Evolutionary conservation across 352 stramenopile species (phyloP).

Genomic region (Pseudoperonospora humuli): DNA sequence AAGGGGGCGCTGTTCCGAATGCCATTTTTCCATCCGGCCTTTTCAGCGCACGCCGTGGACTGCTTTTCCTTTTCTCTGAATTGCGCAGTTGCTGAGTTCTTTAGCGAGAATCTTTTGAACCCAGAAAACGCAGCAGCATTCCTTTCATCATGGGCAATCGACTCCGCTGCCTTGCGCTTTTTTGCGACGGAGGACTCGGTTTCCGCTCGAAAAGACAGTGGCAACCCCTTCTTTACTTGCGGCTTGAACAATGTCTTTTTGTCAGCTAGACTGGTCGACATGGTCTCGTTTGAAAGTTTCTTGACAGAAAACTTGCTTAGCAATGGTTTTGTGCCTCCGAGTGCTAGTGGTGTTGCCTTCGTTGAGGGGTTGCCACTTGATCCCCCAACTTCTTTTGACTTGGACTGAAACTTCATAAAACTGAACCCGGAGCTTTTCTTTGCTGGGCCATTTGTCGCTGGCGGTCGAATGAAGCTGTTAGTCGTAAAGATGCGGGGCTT

Average conservation of each 20-base stretch:
- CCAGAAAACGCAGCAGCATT: conserved; percentile 5
- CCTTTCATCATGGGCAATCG: background rate
- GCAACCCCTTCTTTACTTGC: conserved; percentile 4
- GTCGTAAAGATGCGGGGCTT: conserved; percentile 4
- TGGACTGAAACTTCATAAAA: conserved; percentile 20
- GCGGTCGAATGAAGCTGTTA: conserved; percentile 13
- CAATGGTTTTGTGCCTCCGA: conserved; percentile 10
- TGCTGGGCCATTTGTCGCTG: background rate
- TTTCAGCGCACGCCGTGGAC: background rate
- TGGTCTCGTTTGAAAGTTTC: conserved; percentile 6
- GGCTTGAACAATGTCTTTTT: conserved; percentile 7
- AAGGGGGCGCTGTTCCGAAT: conserved; percentile 1
- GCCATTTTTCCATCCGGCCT: background rate
- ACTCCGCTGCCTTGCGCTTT: conserved; percentile 18
- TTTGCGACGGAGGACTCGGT: conserved; percentile 17
- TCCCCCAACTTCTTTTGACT: conserved; percentile 3
- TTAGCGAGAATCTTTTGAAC: background rate
- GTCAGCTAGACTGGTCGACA: background rate
- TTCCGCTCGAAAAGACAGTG: conserved; percentile 17
- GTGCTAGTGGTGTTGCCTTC: conserved; percentile 5
- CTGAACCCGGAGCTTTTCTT: conserved; percentile 15
- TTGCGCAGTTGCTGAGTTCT: background rate
- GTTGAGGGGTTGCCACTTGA: background rate
- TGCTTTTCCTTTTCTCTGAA: conserved; percentile 8
- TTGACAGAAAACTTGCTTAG: conserved; percentile 13